Evolutionary conservation across 768 basidiomycete species (phyloP).

Genomic region (Termitomyces sp.): DNA sequence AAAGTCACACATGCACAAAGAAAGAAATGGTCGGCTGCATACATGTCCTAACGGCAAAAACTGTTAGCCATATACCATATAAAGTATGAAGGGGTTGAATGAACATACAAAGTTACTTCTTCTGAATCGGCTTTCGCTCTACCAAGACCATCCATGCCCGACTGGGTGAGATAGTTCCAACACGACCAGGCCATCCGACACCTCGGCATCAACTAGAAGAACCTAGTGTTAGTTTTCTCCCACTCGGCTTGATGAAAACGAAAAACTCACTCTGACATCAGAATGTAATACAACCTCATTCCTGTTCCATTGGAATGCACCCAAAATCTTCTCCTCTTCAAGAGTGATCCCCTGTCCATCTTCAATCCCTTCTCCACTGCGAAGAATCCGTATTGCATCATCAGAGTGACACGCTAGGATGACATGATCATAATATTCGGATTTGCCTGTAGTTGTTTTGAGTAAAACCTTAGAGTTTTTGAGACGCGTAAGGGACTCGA

Average conservation of each 20-base stretch:
- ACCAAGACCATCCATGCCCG: conserved; percentile 27
- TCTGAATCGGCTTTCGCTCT: conserved; percentile 35
- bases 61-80: neutral
- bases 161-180: conserved; percentile 74
- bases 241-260: neutral
- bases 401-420: conserved; percentile 75
- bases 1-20: neutral
- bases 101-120: conserved; percentile 55
- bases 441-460: conserved; percentile 40
- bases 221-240: neutral
- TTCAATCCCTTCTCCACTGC: conserved; percentile 33
- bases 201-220: conserved; percentile 59
- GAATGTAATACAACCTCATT: conserved; percentile 68
- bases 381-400: conserved; percentile 46
- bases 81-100: neutral
- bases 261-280: conserved; percentile 47
- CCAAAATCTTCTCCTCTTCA: conserved; percentile 52
- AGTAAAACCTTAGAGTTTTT: conserved; percentile 31
- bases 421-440: conserved; percentile 58
- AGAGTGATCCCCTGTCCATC: conserved; percentile 29
- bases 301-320: conserved; percentile 58
- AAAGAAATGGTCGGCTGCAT: conserved; percentile 8
- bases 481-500: conserved; percentile 33
- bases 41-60: conserved; percentile 36
- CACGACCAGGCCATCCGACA: conserved; percentile 62